Evolutionary conservation across 805 yeast genomes (phyloP).

Genomic region (Yarrowia hollandica): DNA sequence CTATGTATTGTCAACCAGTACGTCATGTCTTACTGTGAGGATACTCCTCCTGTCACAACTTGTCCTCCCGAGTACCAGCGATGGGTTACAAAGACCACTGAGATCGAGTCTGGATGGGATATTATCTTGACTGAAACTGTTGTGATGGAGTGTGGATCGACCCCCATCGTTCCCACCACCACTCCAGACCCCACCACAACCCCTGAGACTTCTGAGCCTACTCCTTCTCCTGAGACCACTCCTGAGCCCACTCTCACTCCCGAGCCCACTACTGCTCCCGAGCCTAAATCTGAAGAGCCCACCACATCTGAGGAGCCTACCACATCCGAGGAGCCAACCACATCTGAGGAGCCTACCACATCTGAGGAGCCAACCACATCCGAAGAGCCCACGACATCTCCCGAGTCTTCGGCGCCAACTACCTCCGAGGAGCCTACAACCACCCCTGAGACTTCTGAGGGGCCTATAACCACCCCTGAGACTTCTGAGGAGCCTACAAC

Average conservation of each 20-base stretch:
- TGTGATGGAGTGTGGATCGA: background rate
- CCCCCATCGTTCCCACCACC: background rate
- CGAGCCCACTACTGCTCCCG: background rate
- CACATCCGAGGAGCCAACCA: background rate
- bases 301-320: background rate
- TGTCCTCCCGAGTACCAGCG: constrained; percentile 21
- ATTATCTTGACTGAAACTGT: background rate
- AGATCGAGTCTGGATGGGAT: background rate
- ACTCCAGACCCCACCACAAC: background rate
- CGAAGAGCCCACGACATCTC: background rate
- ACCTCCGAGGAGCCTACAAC: background rate
- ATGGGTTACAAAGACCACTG: background rate
- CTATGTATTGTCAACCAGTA: background rate
- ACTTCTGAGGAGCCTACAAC: background rate
- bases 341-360: background rate
- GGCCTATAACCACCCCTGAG: background rate
- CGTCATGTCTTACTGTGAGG: background rate
- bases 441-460: background rate
- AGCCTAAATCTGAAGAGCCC: background rate
- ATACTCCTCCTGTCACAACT: background rate
- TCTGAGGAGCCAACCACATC: background rate
- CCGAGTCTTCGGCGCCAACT: no score
- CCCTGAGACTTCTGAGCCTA: background rate
- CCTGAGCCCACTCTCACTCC: background rate
- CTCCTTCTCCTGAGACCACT: background rate